Percentiles rank a stretch among this genome's conserved stretches.
phyloP scores from a whole-genome alignment of 768 basidiomycete genomes.

The Naganishia kalamii region DNA sequence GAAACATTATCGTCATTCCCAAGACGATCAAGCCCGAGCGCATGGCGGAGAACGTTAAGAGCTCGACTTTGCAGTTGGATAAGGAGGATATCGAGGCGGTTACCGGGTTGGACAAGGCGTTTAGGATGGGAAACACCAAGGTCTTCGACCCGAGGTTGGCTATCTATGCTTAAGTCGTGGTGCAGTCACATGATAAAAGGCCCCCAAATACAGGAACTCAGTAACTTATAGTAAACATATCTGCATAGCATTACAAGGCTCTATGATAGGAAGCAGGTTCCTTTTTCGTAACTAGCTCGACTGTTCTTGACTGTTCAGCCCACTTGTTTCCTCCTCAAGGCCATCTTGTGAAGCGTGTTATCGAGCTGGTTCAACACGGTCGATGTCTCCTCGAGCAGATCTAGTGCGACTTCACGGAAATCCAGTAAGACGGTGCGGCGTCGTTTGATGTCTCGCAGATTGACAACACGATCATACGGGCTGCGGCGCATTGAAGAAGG shows the following conservation, averaged over 20 bases:
- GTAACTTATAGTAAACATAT: too few relatives aligned
- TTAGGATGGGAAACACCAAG: slow-evolving; percentile 65
- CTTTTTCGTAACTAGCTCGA: too few relatives aligned
- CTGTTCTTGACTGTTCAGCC: too few relatives aligned
- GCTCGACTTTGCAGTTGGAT: slow-evolving; percentile 53
- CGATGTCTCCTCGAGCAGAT: slow-evolving; percentile 9
- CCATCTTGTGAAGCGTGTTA: not conserved
- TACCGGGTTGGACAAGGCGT: slow-evolving; percentile 57
- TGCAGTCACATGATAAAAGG: not conserved
- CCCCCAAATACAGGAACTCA: too few relatives aligned
- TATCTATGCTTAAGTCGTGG: slow-evolving; percentile 58
- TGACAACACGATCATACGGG: too few relatives aligned
- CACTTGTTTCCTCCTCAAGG: not conserved
- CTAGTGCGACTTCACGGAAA: not conserved
- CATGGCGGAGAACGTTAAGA: slow-evolving; percentile 55
- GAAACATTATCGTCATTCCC: slow-evolving; percentile 67
- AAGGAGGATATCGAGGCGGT: slow-evolving; percentile 58
- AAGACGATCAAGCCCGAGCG: slow-evolving; percentile 57
- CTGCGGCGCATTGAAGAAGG: too few relatives aligned
- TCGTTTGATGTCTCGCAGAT: not conserved
- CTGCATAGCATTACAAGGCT: too few relatives aligned
- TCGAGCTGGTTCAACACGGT: not conserved
- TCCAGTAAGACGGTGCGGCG: not conserved
- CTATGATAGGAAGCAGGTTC: too few relatives aligned
- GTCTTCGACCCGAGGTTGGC: slow-evolving; percentile 61